Percentiles rank a stretch among this genome's conserved stretches.
Evolutionary conservation across 805 yeast species (phyloP).

Genomic region (Candida bentonensis): DNA sequence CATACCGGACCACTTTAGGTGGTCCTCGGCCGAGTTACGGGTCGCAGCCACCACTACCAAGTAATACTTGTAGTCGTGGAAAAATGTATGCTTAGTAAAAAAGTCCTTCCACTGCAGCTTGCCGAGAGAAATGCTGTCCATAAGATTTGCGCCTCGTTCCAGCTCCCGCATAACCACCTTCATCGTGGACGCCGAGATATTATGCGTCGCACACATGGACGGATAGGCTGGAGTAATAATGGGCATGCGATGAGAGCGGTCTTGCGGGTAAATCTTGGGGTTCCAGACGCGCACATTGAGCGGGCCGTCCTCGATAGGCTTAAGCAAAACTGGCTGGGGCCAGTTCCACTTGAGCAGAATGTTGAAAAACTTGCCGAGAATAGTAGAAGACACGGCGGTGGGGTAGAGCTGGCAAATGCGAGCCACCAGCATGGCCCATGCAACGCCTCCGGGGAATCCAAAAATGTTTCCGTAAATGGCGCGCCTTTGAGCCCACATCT

Average conservation of each 20-base stretch:
- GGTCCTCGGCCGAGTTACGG: conserved; percentile 61
- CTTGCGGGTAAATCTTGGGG: conserved; percentile 79
- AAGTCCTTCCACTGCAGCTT: conserved; percentile 60
- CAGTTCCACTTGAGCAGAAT: conserved; percentile 86
- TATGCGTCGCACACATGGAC: conserved; percentile 98
- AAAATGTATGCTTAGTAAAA: conserved; percentile 69
- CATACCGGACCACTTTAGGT: conserved; percentile 81
- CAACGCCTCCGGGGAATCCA: conserved; percentile 99
- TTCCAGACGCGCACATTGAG: conserved; percentile 95
- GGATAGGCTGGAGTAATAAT: conserved; percentile 97
- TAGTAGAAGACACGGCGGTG: conserved; percentile 84
- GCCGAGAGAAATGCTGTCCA: conserved; percentile 53
- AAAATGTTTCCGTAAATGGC: conserved; percentile 89
- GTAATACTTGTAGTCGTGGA: conserved; percentile 73
- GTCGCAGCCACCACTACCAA: conserved; percentile 72
- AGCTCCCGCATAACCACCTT: conserved; percentile 69
- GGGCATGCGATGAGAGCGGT: conserved; percentile 88
- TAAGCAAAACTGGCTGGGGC: conserved; percentile 95
- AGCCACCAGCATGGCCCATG: conserved; percentile 99
- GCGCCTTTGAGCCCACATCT: conserved; percentile 92
- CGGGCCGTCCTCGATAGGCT: conserved; percentile 94
- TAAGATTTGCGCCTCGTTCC: conserved; percentile 55
- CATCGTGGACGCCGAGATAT: conserved; percentile 80
- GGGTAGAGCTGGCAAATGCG: conserved; percentile 94
- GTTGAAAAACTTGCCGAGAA: conserved; percentile 78